Percentiles rank a stretch among this genome's conserved stretches.
Conservation (phyloP, 108 stramenopile species). For the Fragilariopsis cylindrus region DNA sequence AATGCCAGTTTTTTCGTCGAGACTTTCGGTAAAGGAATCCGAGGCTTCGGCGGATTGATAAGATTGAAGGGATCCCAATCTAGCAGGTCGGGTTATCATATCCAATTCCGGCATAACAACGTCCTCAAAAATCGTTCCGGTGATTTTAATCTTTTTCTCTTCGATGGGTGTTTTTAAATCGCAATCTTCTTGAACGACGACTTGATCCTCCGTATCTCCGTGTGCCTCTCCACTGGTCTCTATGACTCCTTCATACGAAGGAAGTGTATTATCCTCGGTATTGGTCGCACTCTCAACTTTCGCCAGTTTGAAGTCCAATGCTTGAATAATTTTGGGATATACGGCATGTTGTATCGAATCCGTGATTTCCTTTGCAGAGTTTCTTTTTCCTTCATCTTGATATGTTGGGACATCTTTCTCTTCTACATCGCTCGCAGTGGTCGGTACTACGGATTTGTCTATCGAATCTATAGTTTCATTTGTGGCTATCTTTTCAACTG, state of each 20-base stretch:
- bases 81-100: neutral
- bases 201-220: neutral
- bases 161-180: neutral
- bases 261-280: too few species aligned
- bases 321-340: neutral
- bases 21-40: neutral
- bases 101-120: neutral
- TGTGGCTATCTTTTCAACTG: neutral
- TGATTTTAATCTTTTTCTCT: neutral
- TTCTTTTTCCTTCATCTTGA: neutral
- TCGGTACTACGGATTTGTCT: neutral
- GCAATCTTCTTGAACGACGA: neutral
- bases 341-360: neutral
- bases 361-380: neutral
- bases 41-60: neutral
- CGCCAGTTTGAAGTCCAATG: too few species aligned
- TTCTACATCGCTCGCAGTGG: neutral
- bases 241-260: neutral
- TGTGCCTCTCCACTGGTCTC: neutral
- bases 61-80: constrained; percentile 1
- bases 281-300: too few species aligned
- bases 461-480: neutral
- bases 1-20: neutral
- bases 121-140: neutral
- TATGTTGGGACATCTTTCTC: neutral